Evolutionary conservation across 1,284 basidiomycete genomes (phyloP).

Genomic region (Heliocybe sulcata): DNA sequence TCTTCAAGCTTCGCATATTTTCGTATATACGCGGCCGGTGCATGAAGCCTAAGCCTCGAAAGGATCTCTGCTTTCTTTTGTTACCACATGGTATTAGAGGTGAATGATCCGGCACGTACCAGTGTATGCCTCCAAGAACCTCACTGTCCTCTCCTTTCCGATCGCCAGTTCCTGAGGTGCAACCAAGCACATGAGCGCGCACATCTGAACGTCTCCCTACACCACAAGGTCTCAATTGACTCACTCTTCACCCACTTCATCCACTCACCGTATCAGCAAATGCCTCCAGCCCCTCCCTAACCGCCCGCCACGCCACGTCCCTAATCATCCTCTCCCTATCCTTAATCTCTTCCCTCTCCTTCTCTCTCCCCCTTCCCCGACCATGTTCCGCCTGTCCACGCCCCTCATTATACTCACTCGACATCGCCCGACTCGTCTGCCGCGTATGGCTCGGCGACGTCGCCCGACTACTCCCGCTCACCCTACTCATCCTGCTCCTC

Average conservation of each 20-base stretch:
- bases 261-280: slow-evolving; percentile 51
- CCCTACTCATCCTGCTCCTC: neutral
- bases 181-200: slow-evolving; percentile 58
- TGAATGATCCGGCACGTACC: slow-evolving; percentile 32
- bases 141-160: slow-evolving; percentile 29
- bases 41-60: slow-evolving; percentile 48
- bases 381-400: slow-evolving; percentile 6
- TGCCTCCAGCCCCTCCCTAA: slow-evolving; percentile 50
- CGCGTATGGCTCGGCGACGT: slow-evolving; percentile 8
- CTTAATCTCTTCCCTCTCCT: slow-evolving; percentile 33
- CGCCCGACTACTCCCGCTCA: neutral
- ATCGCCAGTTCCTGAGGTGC: slow-evolving; percentile 50
- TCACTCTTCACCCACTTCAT: neutral
- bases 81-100: neutral
- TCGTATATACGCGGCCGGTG: slow-evolving; percentile 62
- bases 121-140: slow-evolving; percentile 64
- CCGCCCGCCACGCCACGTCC: slow-evolving; percentile 46
- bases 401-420: slow-evolving; percentile 13
- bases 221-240: neutral
- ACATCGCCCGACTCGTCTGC: slow-evolving; percentile 19
- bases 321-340: slow-evolving; percentile 45
- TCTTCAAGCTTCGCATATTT: slow-evolving; percentile 48
- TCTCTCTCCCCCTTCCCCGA: slow-evolving; percentile 24
- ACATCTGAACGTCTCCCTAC: slow-evolving; percentile 73
- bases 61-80: slow-evolving; percentile 44